Percentiles rank a stretch among this genome's conserved stretches.
These are phyloP conservation scores for Globisporangium middletonii DNA, from an alignment of 352 stramenopile species.

Conservation along the genomic window DNA sequence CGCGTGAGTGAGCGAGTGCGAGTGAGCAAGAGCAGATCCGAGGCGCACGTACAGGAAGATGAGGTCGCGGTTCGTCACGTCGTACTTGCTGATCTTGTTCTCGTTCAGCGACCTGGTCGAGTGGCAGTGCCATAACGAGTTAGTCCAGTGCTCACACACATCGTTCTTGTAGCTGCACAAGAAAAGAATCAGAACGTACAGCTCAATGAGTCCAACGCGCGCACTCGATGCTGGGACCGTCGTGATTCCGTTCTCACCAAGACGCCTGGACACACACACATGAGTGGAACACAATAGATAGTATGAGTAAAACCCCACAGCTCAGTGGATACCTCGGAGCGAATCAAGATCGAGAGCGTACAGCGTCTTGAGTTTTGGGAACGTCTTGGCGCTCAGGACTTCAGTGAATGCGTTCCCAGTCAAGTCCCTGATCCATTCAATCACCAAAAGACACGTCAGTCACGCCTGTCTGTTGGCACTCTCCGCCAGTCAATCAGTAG, in stretches of 20 bases:
- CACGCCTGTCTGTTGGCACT: no score
- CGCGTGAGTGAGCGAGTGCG: not conserved
- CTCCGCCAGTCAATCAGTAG: no score
- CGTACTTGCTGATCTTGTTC: slow-evolving; percentile 6
- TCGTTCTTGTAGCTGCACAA: not conserved
- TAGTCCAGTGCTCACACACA: not conserved
- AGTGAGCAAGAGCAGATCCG: not conserved
- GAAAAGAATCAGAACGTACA: slow-evolving; percentile 2
- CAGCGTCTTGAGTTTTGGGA: slow-evolving; percentile 1
- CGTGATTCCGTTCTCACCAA: slow-evolving; percentile 1
- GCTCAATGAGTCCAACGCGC: not conserved
- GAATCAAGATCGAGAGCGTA: not conserved
- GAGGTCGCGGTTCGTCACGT: slow-evolving; percentile 2
- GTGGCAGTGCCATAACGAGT: not conserved
- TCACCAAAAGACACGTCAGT: not conserved
- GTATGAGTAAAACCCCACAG: not conserved
- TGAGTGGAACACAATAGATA: not conserved
- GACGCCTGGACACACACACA: not conserved
- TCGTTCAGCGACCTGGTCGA: slow-evolving; percentile 1
- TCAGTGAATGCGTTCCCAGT: not conserved
- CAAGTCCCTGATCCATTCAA: not conserved
- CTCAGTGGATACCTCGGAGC: not conserved
- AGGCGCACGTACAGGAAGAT: slow-evolving; percentile 1
- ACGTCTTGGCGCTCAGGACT: not conserved
- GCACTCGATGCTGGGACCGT: not conserved